Percentiles rank a stretch among this genome's conserved stretches.
phyloP scores from a whole-genome alignment of 176 grass and related monocot genomes.

The Phyllostachys edulis region DNA sequence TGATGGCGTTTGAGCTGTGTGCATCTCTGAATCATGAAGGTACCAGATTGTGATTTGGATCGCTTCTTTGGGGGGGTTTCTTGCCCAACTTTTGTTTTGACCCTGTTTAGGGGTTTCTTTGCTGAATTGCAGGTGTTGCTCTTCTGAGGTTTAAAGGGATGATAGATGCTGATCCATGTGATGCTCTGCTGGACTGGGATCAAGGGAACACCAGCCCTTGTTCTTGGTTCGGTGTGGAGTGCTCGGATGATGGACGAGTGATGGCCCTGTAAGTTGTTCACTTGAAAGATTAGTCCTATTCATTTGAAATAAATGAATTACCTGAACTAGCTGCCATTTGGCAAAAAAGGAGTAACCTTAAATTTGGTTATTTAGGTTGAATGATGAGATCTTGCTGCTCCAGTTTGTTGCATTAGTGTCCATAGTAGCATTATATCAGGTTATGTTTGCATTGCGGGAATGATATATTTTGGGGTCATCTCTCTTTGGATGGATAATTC shows the following conservation, averaged over 20 bases:
- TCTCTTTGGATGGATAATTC: background rate
- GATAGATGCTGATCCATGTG: conserved; percentile 38
- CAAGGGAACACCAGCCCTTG: conserved; percentile 39
- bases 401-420: background rate
- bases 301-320: background rate
- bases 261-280: conserved; percentile 57
- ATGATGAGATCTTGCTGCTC: background rate
- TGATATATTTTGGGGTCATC: background rate
- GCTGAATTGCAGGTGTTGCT: conserved; percentile 46
- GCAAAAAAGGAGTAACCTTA: background rate
- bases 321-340: background rate
- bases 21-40: conserved; percentile 65
- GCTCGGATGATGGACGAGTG: conserved; percentile 55
- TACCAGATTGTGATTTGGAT: conserved; percentile 20
- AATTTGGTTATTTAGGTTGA: background rate
- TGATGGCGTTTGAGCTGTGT: conserved; percentile 41
- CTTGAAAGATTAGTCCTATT: background rate
- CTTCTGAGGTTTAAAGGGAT: conserved; percentile 52
- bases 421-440: background rate
- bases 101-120: conserved; percentile 19
- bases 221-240: conserved; percentile 55
- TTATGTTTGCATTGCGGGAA: background rate
- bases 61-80: background rate
- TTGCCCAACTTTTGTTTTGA: background rate
- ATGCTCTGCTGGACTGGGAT: conserved; percentile 45